Evolutionary conservation across 805 yeast species (phyloP).

Genomic region (Candida vaughaniae): DNA sequence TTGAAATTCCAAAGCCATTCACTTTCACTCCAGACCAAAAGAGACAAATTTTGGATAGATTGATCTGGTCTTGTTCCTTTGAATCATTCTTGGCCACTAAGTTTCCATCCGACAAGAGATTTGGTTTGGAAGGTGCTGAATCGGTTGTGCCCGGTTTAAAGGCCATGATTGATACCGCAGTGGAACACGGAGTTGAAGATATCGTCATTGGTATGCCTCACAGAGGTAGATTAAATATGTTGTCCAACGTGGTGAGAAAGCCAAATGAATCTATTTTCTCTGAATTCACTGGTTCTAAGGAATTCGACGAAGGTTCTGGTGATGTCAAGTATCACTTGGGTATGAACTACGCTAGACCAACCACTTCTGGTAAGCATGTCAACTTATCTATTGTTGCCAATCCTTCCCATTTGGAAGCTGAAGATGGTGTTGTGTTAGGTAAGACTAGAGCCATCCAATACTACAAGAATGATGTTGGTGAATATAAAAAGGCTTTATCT

Average conservation of each 20-base stretch:
- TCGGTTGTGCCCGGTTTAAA: slow-evolving; percentile 95
- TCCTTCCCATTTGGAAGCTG: slow-evolving; percentile 98
- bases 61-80: slow-evolving; percentile 94
- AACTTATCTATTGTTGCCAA: slow-evolving; percentile 95
- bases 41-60: slow-evolving; percentile 92
- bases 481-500: slow-evolving; percentile 82
- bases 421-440: slow-evolving; percentile 98
- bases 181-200: slow-evolving; percentile 90
- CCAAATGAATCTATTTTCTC: slow-evolving; percentile 97
- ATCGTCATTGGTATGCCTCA: slow-evolving; percentile 99
- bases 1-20: slow-evolving; percentile 89
- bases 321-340: slow-evolving; percentile 99
- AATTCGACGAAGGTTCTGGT: slow-evolving; percentile 95
- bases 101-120: slow-evolving; percentile 98
- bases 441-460: slow-evolving; percentile 95
- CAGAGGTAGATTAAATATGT: slow-evolving; percentile 97
- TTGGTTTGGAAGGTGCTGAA: slow-evolving; percentile 98
- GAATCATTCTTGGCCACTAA: slow-evolving; percentile 91
- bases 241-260: slow-evolving; percentile 96
- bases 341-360: slow-evolving; percentile 98
- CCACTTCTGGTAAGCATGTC: slow-evolving; percentile 95
- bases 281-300: slow-evolving; percentile 89
- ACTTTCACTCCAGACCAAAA: slow-evolving; percentile 84
- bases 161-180: slow-evolving; percentile 90
- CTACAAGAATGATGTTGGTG: slow-evolving; percentile 82